Evolutionary conservation across 225 moss, liverwort and hornwort genomes (phyloP), one percentile per base, ranked within the genome.

Genomic region (Anthoceros angustus): DNA sequence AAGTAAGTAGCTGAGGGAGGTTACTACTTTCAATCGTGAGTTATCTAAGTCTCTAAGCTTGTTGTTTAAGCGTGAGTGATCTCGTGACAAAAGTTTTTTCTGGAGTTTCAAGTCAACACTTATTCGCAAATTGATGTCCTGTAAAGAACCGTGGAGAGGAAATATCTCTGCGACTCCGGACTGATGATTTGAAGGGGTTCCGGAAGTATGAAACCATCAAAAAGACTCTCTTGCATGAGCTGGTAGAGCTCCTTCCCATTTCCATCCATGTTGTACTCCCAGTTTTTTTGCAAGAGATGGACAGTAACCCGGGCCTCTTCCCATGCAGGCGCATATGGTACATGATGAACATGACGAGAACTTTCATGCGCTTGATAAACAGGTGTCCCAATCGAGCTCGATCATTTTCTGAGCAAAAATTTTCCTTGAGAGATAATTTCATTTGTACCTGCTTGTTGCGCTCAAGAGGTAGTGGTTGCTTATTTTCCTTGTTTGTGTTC

Each of bases 301-400:
- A 24, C 10, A 43, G 23, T 20, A 23, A 10, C 48, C 3, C 65
- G n/a, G 18, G 12, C n/a, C 41, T 40, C 39, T 42, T 40, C 32
- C 42, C 46, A 39, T 82, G 74, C 81, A 94, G 90, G 86, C 92
- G 16, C 98, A 98, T 66, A 98, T 98, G 92, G 87, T 92, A 41
- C 89, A 98, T 74, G 98, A 98, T 65, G 98, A 92, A 42, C 98
- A 98, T 63, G 98, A 98, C 49, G 92, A 86, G 70, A 72, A 84
- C 0, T 98, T 98, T 61, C 82, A 82, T 63, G 84, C 89, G 20
- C 62, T 98, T 32, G 86, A 89, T 62, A 89, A 80, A 63, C 83
- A 87, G 93, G 93, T 94, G 16, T 26, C 66, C 60, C 62, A 55
- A 6, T 60, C 8, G 5, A n/a, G 26, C 9, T 9, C 10, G 48